A percentile compares a stretch with the other conserved stretches of the same genome.
phyloP scores from a whole-genome alignment of 306 rosid genomes.

The Trifolium dubium region DNA sequence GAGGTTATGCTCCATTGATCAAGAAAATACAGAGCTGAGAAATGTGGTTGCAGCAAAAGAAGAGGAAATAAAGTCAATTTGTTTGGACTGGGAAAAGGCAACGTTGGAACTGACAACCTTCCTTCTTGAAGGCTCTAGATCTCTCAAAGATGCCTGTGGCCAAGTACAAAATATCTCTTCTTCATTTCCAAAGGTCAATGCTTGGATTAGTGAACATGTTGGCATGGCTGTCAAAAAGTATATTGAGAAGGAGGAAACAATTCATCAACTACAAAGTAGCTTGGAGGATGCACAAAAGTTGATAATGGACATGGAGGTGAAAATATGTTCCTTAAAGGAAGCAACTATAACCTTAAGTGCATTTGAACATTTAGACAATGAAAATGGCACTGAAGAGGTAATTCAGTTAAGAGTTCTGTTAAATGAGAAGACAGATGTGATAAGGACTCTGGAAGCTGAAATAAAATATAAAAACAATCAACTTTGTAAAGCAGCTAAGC shows the following conservation, averaged over 20 bases:
- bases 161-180: constrained; percentile 70
- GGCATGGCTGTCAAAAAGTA: constrained; percentile 70
- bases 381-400: constrained; percentile 48
- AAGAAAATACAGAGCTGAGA: constrained; percentile 70
- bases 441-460: constrained; percentile 52
- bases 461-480: constrained; percentile 51
- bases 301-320: constrained; percentile 74
- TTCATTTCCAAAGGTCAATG: constrained; percentile 74
- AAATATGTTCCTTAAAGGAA: constrained; percentile 75
- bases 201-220: constrained; percentile 67
- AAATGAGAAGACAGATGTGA: constrained; percentile 57
- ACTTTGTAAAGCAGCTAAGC: constrained; percentile 54
- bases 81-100: constrained; percentile 87
- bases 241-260: constrained; percentile 86
- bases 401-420: constrained; percentile 47
- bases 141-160: constrained; percentile 79
- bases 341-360: constrained; percentile 73
- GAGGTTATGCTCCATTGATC: constrained; percentile 57
- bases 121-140: constrained; percentile 88
- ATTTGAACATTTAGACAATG: constrained; percentile 54
- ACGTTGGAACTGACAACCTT: constrained; percentile 76
- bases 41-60: constrained; percentile 65
- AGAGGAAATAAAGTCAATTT: constrained; percentile 58
- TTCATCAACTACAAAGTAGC: constrained; percentile 67
- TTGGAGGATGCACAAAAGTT: constrained; percentile 78